Evolutionary conservation across 2,329 filamentous ascomycete genomes (phyloP).

Genomic region (Monilinia laxa): DNA sequence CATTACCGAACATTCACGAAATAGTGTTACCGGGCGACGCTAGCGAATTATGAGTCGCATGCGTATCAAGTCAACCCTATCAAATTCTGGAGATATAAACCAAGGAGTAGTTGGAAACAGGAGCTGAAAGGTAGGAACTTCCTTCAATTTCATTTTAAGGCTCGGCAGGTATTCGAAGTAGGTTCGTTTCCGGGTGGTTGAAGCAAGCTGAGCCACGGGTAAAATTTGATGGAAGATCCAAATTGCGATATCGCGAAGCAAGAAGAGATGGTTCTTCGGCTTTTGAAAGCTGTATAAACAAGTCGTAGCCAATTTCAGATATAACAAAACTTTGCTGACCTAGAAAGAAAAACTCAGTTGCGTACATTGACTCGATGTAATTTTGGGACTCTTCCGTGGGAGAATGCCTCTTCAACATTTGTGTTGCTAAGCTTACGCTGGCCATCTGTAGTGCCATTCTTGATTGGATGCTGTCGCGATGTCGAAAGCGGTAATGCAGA

Average conservation of each 20-base stretch:
- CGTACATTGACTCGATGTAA: neutral
- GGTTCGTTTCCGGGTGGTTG: too few relatives aligned
- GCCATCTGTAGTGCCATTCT: too few relatives aligned
- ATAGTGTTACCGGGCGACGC: neutral
- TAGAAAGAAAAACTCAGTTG: neutral
- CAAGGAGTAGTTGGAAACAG: neutral
- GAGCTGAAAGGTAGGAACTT: neutral
- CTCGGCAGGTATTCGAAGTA: too few relatives aligned
- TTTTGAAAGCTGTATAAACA: neutral
- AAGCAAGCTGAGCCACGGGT: too few relatives aligned
- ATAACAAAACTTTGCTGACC: too few relatives aligned
- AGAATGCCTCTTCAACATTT: neutral
- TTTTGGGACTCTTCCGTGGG: neutral
- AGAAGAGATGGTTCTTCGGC: neutral
- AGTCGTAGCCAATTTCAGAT: neutral
- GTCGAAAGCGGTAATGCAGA: too few relatives aligned
- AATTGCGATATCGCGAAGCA: too few relatives aligned
- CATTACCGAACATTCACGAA: neutral
- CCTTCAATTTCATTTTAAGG: neutral
- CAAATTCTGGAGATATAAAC: neutral
- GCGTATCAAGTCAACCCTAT: neutral
- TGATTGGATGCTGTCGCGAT: too few relatives aligned
- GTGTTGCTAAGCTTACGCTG: too few relatives aligned
- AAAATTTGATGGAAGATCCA: neutral
- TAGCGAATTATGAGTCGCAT: neutral